Evolutionary conservation across 192 early-diverging fungal genomes (phyloP).

Genomic region (Gonapodya prolifera): DNA sequence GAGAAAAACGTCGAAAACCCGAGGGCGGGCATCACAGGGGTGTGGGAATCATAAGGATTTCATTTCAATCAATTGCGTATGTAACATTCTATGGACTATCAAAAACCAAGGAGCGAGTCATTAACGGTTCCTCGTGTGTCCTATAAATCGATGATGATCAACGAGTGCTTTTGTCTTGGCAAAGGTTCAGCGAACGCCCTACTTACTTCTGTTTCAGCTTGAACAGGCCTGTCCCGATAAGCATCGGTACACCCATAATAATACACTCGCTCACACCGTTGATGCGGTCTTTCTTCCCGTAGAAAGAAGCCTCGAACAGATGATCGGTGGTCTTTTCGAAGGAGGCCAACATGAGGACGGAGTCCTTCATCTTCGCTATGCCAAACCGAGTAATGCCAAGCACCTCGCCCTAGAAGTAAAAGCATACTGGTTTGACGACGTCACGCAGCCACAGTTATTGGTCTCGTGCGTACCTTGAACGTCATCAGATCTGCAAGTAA

Average conservation of each 20-base stretch:
- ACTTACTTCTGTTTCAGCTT: constrained; percentile 55
- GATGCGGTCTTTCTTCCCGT: constrained; percentile 84
- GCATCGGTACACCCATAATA: constrained; percentile 98
- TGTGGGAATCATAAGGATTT: too few species aligned
- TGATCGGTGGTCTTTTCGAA: constrained; percentile 99
- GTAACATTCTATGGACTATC: neutral
- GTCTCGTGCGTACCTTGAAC: constrained; percentile 49
- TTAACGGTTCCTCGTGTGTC: neutral
- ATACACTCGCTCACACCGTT: constrained; percentile 97
- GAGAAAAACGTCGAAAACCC: too few species aligned
- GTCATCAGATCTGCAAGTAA: constrained; percentile 97
- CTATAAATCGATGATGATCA: neutral
- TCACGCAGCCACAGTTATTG: neutral
- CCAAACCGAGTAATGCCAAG: constrained; percentile 97
- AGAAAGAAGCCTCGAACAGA: constrained; percentile 94
- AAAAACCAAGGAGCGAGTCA: neutral
- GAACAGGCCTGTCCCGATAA: constrained; percentile 91
- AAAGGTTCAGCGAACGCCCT: too few species aligned
- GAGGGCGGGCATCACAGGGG: too few species aligned
- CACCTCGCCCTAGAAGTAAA: constrained; percentile 65
- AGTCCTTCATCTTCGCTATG: constrained; percentile 99
- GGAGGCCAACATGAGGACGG: constrained; percentile 96
- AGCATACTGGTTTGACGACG: neutral
- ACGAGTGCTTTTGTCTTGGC: too few species aligned
- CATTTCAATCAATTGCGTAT: too few species aligned